Conservation (phyloP, 306 rosid species). For the Vicia faba region DNA sequence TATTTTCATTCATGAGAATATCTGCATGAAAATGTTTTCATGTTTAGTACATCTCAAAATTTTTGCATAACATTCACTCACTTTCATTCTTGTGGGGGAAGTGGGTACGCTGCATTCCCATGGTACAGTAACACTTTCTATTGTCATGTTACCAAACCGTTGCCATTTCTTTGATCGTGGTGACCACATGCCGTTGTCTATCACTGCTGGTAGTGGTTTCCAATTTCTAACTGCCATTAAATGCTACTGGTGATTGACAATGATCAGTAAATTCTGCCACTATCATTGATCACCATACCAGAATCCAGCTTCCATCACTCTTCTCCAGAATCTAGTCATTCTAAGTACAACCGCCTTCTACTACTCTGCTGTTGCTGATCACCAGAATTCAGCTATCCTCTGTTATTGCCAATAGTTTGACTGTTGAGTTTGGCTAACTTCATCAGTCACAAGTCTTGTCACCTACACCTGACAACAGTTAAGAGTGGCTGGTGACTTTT, state of each 20-base stretch:
- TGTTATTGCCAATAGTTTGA: constrained; percentile 2
- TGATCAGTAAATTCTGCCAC: not conserved
- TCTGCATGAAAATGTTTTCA: constrained; percentile 1
- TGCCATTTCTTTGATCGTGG: not conserved
- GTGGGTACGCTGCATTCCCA: not conserved
- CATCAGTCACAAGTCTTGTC: not conserved
- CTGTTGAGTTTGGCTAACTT: not conserved
- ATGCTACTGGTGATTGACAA: not conserved
- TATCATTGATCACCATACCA: not conserved
- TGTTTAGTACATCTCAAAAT: constrained; percentile 1
- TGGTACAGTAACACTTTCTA: not conserved
- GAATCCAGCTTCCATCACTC: not conserved
- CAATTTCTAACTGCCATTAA: not conserved
- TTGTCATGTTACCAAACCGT: constrained; percentile 7
- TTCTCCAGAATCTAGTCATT: not conserved
- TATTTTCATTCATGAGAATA: not conserved
- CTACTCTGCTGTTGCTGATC: not conserved
- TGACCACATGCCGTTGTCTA: too few relatives aligned
- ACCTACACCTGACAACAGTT: not conserved
- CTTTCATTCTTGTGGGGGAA: constrained; percentile 8
- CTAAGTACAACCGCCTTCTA: not conserved
- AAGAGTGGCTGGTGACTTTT: constrained; percentile 8
- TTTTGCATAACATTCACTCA: not conserved
- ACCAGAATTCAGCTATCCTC: constrained; percentile 1
- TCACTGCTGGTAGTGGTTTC: too few relatives aligned